Evolutionary conservation across 2,329 filamentous ascomycete genomes (phyloP).

Genomic region (Beauveria pseudobassiana): DNA sequence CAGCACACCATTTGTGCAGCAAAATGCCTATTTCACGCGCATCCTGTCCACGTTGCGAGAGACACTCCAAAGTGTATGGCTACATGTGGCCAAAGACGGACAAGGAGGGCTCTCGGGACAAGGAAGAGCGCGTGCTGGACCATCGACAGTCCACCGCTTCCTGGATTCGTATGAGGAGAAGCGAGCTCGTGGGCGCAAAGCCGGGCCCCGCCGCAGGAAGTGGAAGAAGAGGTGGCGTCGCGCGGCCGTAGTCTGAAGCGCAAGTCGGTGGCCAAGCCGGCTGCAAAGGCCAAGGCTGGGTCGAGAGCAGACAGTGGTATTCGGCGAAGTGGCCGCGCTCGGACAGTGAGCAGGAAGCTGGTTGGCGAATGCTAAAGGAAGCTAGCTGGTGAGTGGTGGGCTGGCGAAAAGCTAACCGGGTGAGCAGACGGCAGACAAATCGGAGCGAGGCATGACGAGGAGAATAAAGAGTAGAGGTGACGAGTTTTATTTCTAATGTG

Average conservation of each 20-base stretch:
- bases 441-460: neutral
- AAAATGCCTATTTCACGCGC: constrained; percentile 80
- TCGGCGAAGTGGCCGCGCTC: constrained; percentile 8
- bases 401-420: neutral
- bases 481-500: neutral
- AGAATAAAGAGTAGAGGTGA: too few relatives aligned
- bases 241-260: constrained; percentile 21
- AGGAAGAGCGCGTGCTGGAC: constrained; percentile 65
- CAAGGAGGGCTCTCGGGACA: constrained; percentile 65
- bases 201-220: constrained; percentile 21
- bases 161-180: constrained; percentile 63
- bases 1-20: constrained; percentile 73
- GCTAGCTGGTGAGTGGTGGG: neutral
- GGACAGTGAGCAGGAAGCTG: constrained; percentile 5
- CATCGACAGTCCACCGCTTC: constrained; percentile 83
- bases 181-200: constrained; percentile 38
- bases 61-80: constrained; percentile 92
- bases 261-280: constrained; percentile 14
- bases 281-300: neutral
- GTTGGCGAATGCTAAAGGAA: neutral
- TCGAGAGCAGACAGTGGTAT: neutral
- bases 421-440: too few relatives aligned
- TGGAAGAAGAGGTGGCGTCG: constrained; percentile 17
- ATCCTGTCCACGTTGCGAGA: constrained; percentile 85
- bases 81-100: constrained; percentile 96